Percentiles rank a stretch among this genome's conserved stretches.
phyloP scores from a whole-genome alignment of 306 rosid species.

The Vigna unguiculata region DNA sequence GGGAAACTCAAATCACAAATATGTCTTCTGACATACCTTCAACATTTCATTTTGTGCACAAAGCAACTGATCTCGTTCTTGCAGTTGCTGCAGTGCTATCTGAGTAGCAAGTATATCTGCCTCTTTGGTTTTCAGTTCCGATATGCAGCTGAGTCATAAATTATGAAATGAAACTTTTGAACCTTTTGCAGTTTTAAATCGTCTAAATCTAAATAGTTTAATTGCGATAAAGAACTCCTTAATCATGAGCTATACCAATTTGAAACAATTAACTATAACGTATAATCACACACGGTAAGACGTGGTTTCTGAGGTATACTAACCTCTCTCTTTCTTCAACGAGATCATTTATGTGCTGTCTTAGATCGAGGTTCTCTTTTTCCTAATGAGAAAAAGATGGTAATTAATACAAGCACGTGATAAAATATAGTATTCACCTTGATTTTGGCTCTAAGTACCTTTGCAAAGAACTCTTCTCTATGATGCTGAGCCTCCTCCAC shows the following conservation, averaged over 20 bases:
- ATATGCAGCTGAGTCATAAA: conserved; percentile 63
- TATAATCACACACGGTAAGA: conserved; percentile 25
- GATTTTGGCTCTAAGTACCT: conserved; percentile 54
- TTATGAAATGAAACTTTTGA: conserved; percentile 1
- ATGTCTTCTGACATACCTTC: conserved; percentile 60
- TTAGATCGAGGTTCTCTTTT: conserved; percentile 65
- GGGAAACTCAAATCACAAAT: conserved; percentile 5
- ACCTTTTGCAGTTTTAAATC: neutral
- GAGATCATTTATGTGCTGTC: conserved; percentile 66
- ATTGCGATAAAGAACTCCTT: conserved; percentile 21
- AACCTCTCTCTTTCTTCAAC: conserved; percentile 84
- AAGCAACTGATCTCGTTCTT: conserved; percentile 84
- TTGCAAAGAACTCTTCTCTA: conserved; percentile 63
- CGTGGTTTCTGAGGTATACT: conserved; percentile 37
- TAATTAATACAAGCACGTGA: conserved; percentile 20
- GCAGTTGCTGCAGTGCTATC: conserved; percentile 69
- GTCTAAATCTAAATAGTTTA: conserved; percentile 6
- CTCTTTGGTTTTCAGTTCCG: conserved; percentile 65
- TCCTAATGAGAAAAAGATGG: conserved; percentile 57
- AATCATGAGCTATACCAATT: conserved; percentile 34
- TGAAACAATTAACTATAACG: conserved; percentile 32
- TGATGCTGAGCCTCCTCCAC: conserved; percentile 78
- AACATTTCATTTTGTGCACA: conserved; percentile 87
- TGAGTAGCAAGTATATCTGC: conserved; percentile 63
- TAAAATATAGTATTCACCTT: conserved; percentile 5